Evolutionary conservation across 2,329 filamentous ascomycete genomes (phyloP).

Genomic region (Diaporthe ilicicola): DNA sequence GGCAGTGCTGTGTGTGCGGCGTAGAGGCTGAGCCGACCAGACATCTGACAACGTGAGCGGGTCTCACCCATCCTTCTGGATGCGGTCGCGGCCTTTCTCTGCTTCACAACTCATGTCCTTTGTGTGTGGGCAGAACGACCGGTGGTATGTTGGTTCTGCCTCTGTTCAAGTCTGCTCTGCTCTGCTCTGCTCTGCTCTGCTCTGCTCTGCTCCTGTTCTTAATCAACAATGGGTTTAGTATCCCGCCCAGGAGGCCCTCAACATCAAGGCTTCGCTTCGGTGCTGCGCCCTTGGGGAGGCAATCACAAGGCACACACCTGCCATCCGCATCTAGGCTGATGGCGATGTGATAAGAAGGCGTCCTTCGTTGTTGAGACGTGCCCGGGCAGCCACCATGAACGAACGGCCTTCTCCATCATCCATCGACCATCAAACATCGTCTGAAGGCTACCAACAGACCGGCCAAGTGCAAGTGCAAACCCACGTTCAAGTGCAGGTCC

Average conservation of each 20-base stretch:
- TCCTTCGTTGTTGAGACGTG: not conserved
- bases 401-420: not conserved
- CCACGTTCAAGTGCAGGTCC: not conserved
- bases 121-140: not conserved
- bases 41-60: not conserved
- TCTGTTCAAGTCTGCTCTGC: not conserved
- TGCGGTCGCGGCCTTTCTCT: slow-evolving; percentile 3
- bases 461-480: slow-evolving; percentile 3
- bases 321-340: not conserved
- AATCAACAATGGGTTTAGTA: slow-evolving; percentile 3
- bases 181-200: not conserved
- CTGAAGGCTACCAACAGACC: not conserved
- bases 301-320: not conserved
- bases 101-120: not conserved
- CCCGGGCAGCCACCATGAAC: not conserved
- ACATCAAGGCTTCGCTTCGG: not conserved
- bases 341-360: slow-evolving; percentile 17
- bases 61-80: slow-evolving; percentile 10
- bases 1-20: slow-evolving; percentile 2
- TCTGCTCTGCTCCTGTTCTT: not conserved
- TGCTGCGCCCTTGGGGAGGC: not conserved
- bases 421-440: not conserved
- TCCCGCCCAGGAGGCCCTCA: not conserved
- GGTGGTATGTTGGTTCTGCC: slow-evolving; percentile 5
- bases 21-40: not conserved